These are phyloP conservation scores for Zygosaccharomyces pseudobailii DNA, from an alignment of 1,139 yeast species.

Conservation along the genomic window DNA sequence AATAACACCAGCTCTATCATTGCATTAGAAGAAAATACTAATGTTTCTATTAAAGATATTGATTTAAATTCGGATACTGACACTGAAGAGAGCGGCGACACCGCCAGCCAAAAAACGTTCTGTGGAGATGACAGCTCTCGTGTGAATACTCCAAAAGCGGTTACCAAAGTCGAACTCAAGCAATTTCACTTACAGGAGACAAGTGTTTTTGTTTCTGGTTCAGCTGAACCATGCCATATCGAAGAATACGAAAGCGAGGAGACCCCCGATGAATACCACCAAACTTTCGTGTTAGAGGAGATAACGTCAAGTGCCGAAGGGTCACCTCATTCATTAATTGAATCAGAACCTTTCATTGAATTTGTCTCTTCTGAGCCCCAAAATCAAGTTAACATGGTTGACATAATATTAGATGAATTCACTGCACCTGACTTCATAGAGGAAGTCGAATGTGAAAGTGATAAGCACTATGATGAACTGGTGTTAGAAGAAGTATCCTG, in stretches of 20 bases:
- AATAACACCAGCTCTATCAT: too few relatives aligned
- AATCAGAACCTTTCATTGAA: constrained; percentile 8
- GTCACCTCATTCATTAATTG: not conserved
- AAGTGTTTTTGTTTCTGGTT: constrained; percentile 1
- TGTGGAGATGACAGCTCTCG: not conserved
- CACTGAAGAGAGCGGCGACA: not conserved
- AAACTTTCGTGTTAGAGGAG: constrained; percentile 4
- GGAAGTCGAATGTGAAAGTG: not conserved
- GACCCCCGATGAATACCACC: not conserved
- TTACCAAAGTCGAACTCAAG: not conserved
- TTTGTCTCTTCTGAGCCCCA: not conserved
- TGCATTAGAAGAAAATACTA: not conserved
- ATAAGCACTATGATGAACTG: not conserved
- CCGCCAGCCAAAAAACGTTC: not conserved
- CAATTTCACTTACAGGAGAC: not conserved
- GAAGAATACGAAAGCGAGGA: constrained; percentile 1
- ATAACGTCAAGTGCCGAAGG: not conserved
- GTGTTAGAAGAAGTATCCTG: not conserved
- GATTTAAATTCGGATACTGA: not conserved
- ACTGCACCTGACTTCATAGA: constrained; percentile 2
- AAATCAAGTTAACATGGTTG: not conserved
- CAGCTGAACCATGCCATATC: constrained; percentile 2
- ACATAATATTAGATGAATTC: constrained; percentile 2
- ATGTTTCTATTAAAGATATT: not conserved
- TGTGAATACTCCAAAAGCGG: not conserved